Evolutionary conservation across 345 rosid genomes (phyloP), one percentile per base, ranked within the genome.

Genomic region (Nasturtium officinale): DNA sequence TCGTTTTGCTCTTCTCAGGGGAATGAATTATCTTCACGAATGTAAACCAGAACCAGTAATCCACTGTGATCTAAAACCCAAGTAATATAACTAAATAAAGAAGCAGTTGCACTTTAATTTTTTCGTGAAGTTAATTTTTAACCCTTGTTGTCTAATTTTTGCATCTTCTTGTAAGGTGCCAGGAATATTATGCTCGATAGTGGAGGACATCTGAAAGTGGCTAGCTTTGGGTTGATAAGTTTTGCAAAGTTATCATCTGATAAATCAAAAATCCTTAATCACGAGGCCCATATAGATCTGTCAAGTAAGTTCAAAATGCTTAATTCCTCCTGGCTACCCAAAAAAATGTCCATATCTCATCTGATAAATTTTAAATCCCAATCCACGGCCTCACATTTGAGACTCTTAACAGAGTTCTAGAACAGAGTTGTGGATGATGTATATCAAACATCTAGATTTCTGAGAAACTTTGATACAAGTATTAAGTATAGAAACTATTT

Each of bases 151-250:
- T 84, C 87, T 95, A 87, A 88, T 85, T 81, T 85, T 77, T 82
- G 80, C 87, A 82, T 87, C 79, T 88, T 84, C 88, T 83, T 80
- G 87, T 87, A 95, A 95, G 99, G 98, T 91, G 92, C 87, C 98
- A 95, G 99, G 88, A 95, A 91, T 86, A 82, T 95, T 85, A 88
- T 91, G 93, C 90, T 90, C 90, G 99, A 91, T 83, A 82, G 43
- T 80, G 90, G 97, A 69, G 94, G 96, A 60, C 92, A 74, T 2
- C 76, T 88, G 84, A 95, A 95, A 86, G 83, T 95, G 61, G 67
- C 92, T 50, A 98, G 98, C 67, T 95, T 91, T 77, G 98, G 98
- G 40, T 78, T 87, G 85, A 77, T 86, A 72, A 85, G 83, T 71
- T 60, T 86, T 81, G 78, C 90, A 56, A 83, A 81, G 69, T 73